These are phyloP conservation scores for Penicillium longicatenatum DNA, from an alignment of 495 filamentous ascomycete genomes.

Conservation along the genomic window DNA sequence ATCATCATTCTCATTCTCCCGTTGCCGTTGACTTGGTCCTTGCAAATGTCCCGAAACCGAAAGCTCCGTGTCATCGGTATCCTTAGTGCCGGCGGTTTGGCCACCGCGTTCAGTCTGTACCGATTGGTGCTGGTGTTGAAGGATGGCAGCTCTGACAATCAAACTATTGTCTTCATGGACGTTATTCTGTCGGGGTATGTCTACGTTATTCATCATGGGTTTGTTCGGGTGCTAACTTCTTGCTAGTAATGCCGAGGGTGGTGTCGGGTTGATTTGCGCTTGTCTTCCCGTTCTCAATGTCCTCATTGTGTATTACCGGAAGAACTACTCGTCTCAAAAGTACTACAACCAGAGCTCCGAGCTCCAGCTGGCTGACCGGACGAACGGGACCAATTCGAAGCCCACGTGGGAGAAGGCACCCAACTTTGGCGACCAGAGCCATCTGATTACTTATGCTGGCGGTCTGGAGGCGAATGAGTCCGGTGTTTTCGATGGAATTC, in stretches of 20 bases:
- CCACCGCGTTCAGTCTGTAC: slow-evolving; percentile 47
- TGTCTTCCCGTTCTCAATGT: slow-evolving; percentile 48
- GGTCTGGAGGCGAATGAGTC: slow-evolving; percentile 22
- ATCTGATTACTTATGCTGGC: slow-evolving; percentile 38
- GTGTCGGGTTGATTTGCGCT: slow-evolving; percentile 50
- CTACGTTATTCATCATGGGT: neutral
- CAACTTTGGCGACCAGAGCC: slow-evolving; percentile 37
- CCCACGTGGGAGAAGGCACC: slow-evolving; percentile 19
- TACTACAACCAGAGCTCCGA: slow-evolving; percentile 38
- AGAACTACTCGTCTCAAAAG: slow-evolving; percentile 31
- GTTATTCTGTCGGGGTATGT: slow-evolving; percentile 51
- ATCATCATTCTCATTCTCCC: slow-evolving; percentile 49
- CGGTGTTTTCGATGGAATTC: slow-evolving; percentile 24
- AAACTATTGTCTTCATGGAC: slow-evolving; percentile 44
- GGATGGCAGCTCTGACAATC: slow-evolving; percentile 33
- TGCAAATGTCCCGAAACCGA: slow-evolving; percentile 48
- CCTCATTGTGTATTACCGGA: slow-evolving; percentile 31
- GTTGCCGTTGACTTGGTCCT: slow-evolving; percentile 47
- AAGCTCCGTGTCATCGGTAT: slow-evolving; percentile 50
- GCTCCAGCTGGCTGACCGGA: slow-evolving; percentile 31
- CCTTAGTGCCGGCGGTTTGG: slow-evolving; percentile 49
- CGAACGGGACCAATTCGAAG: slow-evolving; percentile 22
- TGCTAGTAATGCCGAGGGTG: slow-evolving; percentile 47
- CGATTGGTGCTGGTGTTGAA: slow-evolving; percentile 44
- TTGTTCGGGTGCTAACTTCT: neutral